phyloP scores from a whole-genome alignment of 495 filamentous ascomycete genomes.

The Aspergillus heteromorphus region DNA sequence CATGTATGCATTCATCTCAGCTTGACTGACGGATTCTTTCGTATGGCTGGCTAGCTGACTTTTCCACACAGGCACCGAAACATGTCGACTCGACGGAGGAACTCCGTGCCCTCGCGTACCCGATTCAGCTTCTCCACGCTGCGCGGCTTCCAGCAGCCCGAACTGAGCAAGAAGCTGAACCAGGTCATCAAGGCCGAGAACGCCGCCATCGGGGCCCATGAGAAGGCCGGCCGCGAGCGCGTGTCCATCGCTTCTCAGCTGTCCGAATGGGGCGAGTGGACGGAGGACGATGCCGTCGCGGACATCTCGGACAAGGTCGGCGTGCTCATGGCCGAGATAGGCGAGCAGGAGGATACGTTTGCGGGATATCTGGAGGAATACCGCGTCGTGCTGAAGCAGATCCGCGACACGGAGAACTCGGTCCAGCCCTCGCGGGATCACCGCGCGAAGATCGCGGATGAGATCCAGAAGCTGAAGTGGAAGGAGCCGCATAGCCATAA shows the following conservation, averaged over 20 bases:
- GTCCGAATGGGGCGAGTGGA: slow-evolving; percentile 94
- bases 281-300: slow-evolving; percentile 75
- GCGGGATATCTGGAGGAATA: slow-evolving; percentile 82
- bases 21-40: not conserved
- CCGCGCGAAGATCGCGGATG: slow-evolving; percentile 77
- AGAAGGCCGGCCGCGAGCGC: slow-evolving; percentile 75
- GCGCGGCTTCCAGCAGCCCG: slow-evolving; percentile 74
- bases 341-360: slow-evolving; percentile 84
- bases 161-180: slow-evolving; percentile 77
- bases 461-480: slow-evolving; percentile 81
- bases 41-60: too few relatives aligned
- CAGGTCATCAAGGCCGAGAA: slow-evolving; percentile 91
- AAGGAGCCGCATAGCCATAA: slow-evolving; percentile 78
- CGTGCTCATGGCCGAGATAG: slow-evolving; percentile 83
- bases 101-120: slow-evolving; percentile 40
- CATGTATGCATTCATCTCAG: not conserved
- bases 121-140: slow-evolving; percentile 77
- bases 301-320: slow-evolving; percentile 93
- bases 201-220: slow-evolving; percentile 73
- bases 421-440: slow-evolving; percentile 90
- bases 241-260: slow-evolving; percentile 79
- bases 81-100: slow-evolving; percentile 52
- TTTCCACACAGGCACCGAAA: slow-evolving; percentile 52
- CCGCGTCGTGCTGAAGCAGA: slow-evolving; percentile 73
- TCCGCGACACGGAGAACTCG: slow-evolving; percentile 83